These are phyloP conservation scores for Tolypocladium ophioglossoides DNA, from an alignment of 2,329 filamentous ascomycete genomes.

Conservation along the genomic window DNA sequence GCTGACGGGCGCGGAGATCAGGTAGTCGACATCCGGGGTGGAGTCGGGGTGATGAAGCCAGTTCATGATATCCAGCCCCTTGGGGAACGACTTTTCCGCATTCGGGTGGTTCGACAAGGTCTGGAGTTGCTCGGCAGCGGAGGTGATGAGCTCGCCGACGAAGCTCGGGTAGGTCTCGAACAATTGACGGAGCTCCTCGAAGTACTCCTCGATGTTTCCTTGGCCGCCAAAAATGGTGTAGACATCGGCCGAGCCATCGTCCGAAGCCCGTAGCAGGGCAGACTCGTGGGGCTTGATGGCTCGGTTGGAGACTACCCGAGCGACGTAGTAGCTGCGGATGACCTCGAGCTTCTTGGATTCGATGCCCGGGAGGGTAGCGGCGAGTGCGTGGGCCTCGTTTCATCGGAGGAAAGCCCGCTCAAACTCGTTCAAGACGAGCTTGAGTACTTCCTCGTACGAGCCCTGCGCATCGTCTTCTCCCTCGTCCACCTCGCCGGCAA, in stretches of 20 bases:
- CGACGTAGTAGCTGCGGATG: conserved; percentile 84
- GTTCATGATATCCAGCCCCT: conserved; percentile 88
- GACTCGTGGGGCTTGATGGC: conserved; percentile 89
- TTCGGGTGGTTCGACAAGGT: conserved; percentile 70
- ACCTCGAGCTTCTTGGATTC: conserved; percentile 85
- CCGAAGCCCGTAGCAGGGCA: conserved; percentile 78
- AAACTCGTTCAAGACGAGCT: conserved; percentile 89
- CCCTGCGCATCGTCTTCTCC: conserved; percentile 83
- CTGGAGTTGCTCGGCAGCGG: conserved; percentile 80
- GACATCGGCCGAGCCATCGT: conserved; percentile 71
- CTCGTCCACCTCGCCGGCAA: conserved; percentile 81
- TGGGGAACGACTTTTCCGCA: conserved; percentile 91
- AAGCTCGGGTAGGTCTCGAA: conserved; percentile 88
- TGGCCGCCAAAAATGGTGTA: conserved; percentile 96
- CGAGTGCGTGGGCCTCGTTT: conserved; percentile 91
- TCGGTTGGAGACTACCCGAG: conserved; percentile 72
- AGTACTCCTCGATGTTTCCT: conserved; percentile 99
- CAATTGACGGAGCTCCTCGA: conserved; percentile 88
- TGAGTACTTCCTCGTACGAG: conserved; percentile 85
- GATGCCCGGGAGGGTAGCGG: conserved; percentile 78
- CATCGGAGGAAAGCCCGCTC: conserved; percentile 89
- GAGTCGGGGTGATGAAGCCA: conserved; percentile 87
- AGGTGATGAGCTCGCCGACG: conserved; percentile 71
- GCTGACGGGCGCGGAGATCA: conserved; percentile 90
- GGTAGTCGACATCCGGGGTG: conserved; percentile 87